Conservation (phyloP, 208 protist species). For the Leishmania mexicana region DNA sequence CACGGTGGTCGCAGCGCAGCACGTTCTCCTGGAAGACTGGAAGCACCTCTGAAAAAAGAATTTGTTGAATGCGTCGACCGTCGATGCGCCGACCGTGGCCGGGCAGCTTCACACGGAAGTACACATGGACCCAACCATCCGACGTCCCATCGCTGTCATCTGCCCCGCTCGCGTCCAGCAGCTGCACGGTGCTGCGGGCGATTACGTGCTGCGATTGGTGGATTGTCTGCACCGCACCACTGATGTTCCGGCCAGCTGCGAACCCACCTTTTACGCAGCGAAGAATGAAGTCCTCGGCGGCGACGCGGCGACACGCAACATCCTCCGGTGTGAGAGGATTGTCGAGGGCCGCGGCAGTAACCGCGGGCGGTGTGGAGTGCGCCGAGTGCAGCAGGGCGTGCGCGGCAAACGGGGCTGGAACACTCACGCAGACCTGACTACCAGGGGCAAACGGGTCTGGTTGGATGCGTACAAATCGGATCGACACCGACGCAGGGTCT, state of each 20-base stretch:
- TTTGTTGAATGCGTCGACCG: constrained; percentile 44
- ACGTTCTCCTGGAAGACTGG: constrained; percentile 36
- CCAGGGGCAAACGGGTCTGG: constrained; percentile 82
- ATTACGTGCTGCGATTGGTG: constrained; percentile 86
- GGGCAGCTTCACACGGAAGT: constrained; percentile 91
- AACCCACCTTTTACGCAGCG: constrained; percentile 41
- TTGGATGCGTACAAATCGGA: constrained; percentile 55
- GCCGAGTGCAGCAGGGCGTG: constrained; percentile 4
- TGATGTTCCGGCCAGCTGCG: background rate
- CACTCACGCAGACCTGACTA: constrained; percentile 46
- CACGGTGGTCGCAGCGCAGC: constrained; percentile 23
- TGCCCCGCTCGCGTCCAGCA: constrained; percentile 23
- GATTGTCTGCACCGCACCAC: constrained; percentile 77
- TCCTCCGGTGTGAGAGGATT: constrained; percentile 1
- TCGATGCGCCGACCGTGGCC: constrained; percentile 81
- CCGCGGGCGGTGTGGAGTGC: background rate
- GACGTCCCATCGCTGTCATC: background rate
- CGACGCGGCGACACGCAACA: constrained; percentile 40
- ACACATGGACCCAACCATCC: constrained; percentile 41
- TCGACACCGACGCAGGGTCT: constrained; percentile 13
- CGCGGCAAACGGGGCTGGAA: constrained; percentile 34
- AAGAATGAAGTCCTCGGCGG: constrained; percentile 70
- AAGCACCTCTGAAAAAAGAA: constrained; percentile 53
- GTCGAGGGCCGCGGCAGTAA: background rate
- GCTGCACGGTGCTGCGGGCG: constrained; percentile 74